Evolutionary conservation across 2,329 filamentous ascomycete genomes (phyloP).

Genomic region (Fusarium papillatum): DNA sequence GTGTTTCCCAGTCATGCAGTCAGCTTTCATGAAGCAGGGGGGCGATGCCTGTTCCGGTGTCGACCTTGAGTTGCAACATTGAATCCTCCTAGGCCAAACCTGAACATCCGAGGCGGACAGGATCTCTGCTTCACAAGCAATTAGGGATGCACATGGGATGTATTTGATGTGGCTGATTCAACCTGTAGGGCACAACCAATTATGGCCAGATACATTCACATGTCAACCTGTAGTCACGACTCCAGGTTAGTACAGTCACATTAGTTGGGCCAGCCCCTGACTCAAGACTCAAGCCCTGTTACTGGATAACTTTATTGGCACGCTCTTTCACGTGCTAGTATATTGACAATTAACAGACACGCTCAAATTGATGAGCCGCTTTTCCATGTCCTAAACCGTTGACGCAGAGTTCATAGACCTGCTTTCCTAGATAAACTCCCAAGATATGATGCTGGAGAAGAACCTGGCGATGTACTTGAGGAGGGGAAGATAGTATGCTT

Average conservation of each 20-base stretch:
- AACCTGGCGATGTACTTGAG: neutral
- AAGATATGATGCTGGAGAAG: neutral
- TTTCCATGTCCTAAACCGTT: too few relatives aligned
- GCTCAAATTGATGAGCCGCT: neutral
- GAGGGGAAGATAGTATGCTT: neutral
- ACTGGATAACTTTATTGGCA: neutral
- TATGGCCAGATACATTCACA: neutral
- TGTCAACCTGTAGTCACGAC: neutral
- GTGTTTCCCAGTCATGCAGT: neutral
- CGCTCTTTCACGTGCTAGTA: neutral
- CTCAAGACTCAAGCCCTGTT: neutral
- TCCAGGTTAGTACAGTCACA: neutral
- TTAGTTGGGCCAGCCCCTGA: neutral
- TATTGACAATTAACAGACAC: neutral
- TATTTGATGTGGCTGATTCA: conserved; percentile 1
- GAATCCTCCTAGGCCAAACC: neutral
- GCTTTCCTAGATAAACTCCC: neutral
- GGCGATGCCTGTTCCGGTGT: neutral
- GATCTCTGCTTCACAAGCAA: neutral
- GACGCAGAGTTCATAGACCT: neutral
- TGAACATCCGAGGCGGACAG: neutral
- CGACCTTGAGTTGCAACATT: neutral
- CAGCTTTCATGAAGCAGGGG: neutral
- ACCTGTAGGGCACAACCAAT: neutral
- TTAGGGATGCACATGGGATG: neutral